Base-by-base conservation (phyloP, 208 protist species). In the Trypanosoma avium region DNA sequence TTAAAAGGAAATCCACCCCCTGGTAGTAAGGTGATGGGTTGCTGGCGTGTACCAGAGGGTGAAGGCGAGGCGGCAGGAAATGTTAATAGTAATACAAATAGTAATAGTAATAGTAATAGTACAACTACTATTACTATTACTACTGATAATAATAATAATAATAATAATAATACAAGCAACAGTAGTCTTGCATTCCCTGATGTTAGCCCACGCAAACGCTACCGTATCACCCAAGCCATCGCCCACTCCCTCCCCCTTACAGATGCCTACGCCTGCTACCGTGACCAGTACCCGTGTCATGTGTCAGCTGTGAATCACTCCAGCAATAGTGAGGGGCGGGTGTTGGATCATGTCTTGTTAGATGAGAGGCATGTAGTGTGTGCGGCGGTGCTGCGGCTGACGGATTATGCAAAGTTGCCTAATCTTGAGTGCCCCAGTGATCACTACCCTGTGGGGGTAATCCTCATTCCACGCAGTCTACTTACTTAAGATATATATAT, bases 291-390 rank as follows among this genome's bases (percentile, higher is more conserved):
- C 61, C 84, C 82, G 4, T 53, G 61, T 0, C 61, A 58, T 7
- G 86, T 95, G 15, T 84, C 84, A 0, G 84, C 84, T 4, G 79
- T 92, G 22, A 90, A 91, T 67, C 82, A 86, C 10, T 90, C 81
- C 6, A 79, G 76, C 8, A 86, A 84, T 56, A 69, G 70, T 55
- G 86, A 93, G 62, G 89, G 90, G 6, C 87, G 81, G 69, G 90
- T 95, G 53, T 67, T 93, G n/a, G 90, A 95, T 59, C 84, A 95
- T 70, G 82, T 95, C 47, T 48, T 95, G 7, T 80, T 84, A 52
- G 82, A 92, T 32, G 69, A 70, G 49, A 61, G 75, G 17, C 54
- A 82, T 22, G 45, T 93, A 3, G 61, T 67, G 21, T 92, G 86
- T 61, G 66, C 72, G 17, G 61, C 67, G 0, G 90, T 95, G 35